These are phyloP conservation scores for Carnegiea gigantea DNA, from an alignment of 179 eudicot species.

Conservation along the genomic window DNA sequence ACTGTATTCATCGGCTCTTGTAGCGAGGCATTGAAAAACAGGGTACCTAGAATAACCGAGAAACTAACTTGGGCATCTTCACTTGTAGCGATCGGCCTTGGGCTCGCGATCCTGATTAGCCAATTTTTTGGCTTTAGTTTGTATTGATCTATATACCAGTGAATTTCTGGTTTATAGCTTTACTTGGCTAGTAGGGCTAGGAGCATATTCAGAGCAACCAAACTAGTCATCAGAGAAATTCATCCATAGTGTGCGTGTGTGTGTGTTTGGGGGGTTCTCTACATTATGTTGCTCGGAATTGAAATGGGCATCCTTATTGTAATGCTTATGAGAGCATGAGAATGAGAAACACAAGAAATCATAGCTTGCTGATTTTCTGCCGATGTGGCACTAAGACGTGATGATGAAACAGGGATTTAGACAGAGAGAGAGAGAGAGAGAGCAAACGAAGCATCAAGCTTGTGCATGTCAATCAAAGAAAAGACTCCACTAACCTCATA, in stretches of 20 bases:
- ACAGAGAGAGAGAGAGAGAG: not conserved
- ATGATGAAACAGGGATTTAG: not conserved
- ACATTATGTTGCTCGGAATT: too few species aligned
- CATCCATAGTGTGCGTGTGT: not conserved
- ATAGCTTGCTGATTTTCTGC: too few species aligned
- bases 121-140: slow-evolving; percentile 91
- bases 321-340: too few species aligned
- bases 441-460: not conserved
- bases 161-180: not conserved
- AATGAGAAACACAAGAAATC: too few species aligned
- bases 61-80: slow-evolving; percentile 98
- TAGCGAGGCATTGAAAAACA: slow-evolving; percentile 83
- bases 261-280: not conserved
- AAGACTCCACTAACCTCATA: not conserved
- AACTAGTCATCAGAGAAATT: not conserved
- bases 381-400: not conserved
- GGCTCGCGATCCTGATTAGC: slow-evolving; percentile 75
- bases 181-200: not conserved
- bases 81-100: slow-evolving; percentile 79
- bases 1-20: slow-evolving; percentile 95
- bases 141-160: slow-evolving; percentile 35
- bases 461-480: not conserved
- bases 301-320: too few species aligned
- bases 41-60: slow-evolving; percentile 90
- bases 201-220: slow-evolving; percentile 15